phyloP scores from a whole-genome alignment of 2,329 filamentous ascomycete genomes.

The Hypoxylon sp. region DNA sequence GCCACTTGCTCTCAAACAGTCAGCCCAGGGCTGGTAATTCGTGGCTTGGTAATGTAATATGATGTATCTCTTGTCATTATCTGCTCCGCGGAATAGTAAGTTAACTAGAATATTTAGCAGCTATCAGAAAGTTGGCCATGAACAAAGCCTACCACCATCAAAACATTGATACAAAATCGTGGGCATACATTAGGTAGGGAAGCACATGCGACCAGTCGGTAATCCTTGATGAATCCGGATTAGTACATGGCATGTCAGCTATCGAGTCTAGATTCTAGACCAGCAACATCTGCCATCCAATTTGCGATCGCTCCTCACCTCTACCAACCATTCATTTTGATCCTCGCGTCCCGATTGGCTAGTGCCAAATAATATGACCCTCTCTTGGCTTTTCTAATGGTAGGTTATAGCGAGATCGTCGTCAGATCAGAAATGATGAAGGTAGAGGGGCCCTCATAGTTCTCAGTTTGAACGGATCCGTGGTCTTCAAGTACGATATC shows the following conservation, averaged over 20 bases:
- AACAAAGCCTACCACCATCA: slow-evolving; percentile 1
- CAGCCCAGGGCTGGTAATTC: background rate
- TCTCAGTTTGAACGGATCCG: slow-evolving; percentile 3
- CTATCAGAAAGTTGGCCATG: background rate
- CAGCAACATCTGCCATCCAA: background rate
- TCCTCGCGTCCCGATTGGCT: slow-evolving; percentile 9
- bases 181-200: slow-evolving; percentile 4
- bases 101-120: slow-evolving; percentile 1
- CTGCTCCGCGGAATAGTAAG: background rate
- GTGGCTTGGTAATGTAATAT: background rate
- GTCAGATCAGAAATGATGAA: slow-evolving; percentile 12
- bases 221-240: background rate
- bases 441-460: slow-evolving; percentile 6
- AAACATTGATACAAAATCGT: slow-evolving; percentile 2
- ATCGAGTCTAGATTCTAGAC: background rate
- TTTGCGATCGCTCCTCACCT: slow-evolving; percentile 2
- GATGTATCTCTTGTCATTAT: background rate
- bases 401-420: slow-evolving; percentile 11
- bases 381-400: background rate
- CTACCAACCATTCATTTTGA: background rate
- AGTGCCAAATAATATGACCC: background rate
- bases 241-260: background rate
- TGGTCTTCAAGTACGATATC: slow-evolving; percentile 9
- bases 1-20: background rate
- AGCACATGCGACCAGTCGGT: slow-evolving; percentile 1